Conservation (phyloP, 305 asterid species). For the Salvia sclarea region DNA sequence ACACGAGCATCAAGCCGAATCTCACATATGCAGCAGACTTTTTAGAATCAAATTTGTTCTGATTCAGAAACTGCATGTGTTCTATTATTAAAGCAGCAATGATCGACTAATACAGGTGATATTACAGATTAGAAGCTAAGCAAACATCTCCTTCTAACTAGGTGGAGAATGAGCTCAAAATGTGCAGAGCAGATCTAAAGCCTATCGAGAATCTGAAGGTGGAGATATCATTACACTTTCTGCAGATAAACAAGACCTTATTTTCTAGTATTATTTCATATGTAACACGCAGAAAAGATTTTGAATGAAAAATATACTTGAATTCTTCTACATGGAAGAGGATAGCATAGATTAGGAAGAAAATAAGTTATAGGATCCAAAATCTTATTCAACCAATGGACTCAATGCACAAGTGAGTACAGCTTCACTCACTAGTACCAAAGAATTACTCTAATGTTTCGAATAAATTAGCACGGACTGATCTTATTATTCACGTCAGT, state of each 20-base stretch:
- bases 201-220: conserved; percentile 2
- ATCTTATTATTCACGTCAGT: background rate
- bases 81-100: conserved; percentile 22
- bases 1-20: background rate
- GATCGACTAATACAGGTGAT: background rate
- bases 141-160: background rate
- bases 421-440: conserved; percentile 8
- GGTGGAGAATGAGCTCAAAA: conserved; percentile 15
- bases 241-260: background rate
- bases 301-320: background rate
- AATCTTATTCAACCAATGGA: background rate
- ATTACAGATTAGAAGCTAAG: conserved; percentile 10
- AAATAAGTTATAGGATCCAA: conserved; percentile 7
- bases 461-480: background rate
- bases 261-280: background rate
- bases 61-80: conserved; percentile 11
- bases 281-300: background rate
- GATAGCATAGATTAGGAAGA: conserved; percentile 6
- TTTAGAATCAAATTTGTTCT: conserved; percentile 8
- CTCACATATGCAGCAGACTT: conserved; percentile 16
- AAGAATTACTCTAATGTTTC: background rate
- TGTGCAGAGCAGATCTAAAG: conserved; percentile 8
- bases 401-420: background rate
- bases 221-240: conserved; percentile 5
- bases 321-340: background rate